Evolutionary conservation across 352 stramenopile genomes (phyloP).

Genomic region (Aphanomyces astaci): DNA sequence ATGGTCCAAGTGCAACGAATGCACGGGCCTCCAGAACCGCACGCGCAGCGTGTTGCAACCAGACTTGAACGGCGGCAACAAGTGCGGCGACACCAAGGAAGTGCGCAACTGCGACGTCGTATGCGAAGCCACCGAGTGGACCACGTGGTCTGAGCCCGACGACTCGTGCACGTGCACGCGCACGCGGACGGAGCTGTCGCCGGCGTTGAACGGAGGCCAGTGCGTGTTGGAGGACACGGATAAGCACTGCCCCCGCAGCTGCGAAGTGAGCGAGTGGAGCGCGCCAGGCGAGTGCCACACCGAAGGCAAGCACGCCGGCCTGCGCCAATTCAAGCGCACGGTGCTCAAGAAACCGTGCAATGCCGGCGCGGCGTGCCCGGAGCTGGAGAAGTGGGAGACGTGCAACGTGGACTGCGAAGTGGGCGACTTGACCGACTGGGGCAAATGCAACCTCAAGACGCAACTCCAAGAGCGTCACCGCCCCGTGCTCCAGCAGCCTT

Average conservation of each 20-base stretch:
- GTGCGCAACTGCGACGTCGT: background rate
- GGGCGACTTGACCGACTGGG: slow-evolving; percentile 41
- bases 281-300: background rate
- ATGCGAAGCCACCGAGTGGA: slow-evolving; percentile 11
- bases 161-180: background rate
- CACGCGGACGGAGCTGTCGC: background rate
- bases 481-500: slow-evolving; percentile 25
- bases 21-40: slow-evolving; percentile 12
- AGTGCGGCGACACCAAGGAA: slow-evolving; percentile 5
- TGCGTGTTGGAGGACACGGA: slow-evolving; percentile 2
- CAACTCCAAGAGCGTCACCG: slow-evolving; percentile 40
- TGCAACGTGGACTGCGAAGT: slow-evolving; percentile 48
- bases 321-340: background rate
- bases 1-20: slow-evolving; percentile 8
- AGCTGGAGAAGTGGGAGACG: slow-evolving; percentile 24
- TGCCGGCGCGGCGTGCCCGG: slow-evolving; percentile 29
- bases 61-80: slow-evolving; percentile 9
- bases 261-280: slow-evolving; percentile 14
- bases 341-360: slow-evolving; percentile 31
- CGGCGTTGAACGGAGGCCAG: background rate
- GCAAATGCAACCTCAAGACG: slow-evolving; percentile 37
- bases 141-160: background rate
- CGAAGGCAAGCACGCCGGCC: background rate
- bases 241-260: background rate
- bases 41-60: background rate